Percentiles rank a stretch among this genome's conserved stretches.
These are phyloP conservation scores for Wickerhamiella australiensis DNA, from an alignment of 805 yeast species.

Conservation along the genomic window DNA sequence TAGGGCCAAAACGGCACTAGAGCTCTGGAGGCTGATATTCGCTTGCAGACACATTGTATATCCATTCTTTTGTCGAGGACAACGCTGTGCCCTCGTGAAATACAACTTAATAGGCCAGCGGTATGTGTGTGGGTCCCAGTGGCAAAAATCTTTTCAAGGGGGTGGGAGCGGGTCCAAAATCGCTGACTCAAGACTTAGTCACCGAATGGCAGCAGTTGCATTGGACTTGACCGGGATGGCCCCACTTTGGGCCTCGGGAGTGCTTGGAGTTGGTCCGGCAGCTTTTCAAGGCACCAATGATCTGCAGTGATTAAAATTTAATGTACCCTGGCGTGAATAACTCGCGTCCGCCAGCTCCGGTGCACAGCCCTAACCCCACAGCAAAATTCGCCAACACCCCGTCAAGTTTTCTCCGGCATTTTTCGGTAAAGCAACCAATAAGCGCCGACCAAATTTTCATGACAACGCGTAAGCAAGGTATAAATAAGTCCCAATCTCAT, in stretches of 20 bases:
- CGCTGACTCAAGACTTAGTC: not conserved
- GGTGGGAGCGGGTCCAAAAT: not conserved
- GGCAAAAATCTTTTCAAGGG: not conserved
- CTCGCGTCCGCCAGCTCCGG: too few relatives aligned
- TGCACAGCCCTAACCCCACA: too few relatives aligned
- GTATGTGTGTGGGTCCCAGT: not conserved
- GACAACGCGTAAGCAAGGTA: constrained; percentile 9
- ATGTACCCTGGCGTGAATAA: too few relatives aligned
- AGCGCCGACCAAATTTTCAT: not conserved
- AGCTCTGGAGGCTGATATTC: constrained; percentile 13
- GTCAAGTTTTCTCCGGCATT: not conserved
- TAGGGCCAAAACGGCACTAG: constrained; percentile 2
- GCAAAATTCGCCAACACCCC: too few relatives aligned
- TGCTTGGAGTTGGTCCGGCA: too few relatives aligned
- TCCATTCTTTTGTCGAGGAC: not conserved
- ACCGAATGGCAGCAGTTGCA: too few relatives aligned
- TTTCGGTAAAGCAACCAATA: constrained; percentile 3
- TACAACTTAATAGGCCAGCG: constrained; percentile 15
- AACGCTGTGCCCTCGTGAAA: not conserved
- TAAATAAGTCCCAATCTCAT: constrained; percentile 5
- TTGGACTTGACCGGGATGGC: too few relatives aligned
- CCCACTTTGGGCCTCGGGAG: too few relatives aligned
- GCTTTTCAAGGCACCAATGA: too few relatives aligned
- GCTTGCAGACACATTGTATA: constrained; percentile 24
- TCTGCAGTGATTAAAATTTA: too few relatives aligned